These are phyloP conservation scores for Alternaria gansuensis DNA, from an alignment of 2,329 filamentous ascomycete species.

Conservation along the genomic window DNA sequence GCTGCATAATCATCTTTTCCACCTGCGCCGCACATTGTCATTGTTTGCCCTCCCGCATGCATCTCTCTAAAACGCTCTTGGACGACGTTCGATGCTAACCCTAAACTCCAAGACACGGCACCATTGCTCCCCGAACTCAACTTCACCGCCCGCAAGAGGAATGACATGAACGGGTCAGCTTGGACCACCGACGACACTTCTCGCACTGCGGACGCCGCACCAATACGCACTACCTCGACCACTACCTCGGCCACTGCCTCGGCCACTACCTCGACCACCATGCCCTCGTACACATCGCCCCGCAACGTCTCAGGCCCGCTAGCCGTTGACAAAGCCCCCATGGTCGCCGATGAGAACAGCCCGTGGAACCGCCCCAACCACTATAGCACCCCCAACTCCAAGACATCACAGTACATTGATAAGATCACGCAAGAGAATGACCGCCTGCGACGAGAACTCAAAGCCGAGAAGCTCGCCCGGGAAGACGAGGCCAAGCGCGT, in stretches of 20 bases:
- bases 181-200: conserved; percentile 29
- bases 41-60: conserved; percentile 18
- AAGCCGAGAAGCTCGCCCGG: conserved; percentile 57
- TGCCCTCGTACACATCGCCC: conserved; percentile 44
- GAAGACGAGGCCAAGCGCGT: conserved; percentile 76
- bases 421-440: conserved; percentile 83
- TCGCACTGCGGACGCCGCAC: conserved; percentile 27
- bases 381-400: conserved; percentile 44
- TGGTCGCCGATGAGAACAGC: conserved; percentile 36
- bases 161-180: conserved; percentile 46
- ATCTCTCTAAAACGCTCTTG: conserved; percentile 6
- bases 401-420: conserved; percentile 67
- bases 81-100: conserved; percentile 34
- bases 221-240: conserved; percentile 22
- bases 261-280: conserved; percentile 19
- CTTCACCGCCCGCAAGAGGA: conserved; percentile 27
- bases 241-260: conserved; percentile 7
- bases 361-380: conserved; percentile 44
- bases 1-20: conserved; percentile 33
- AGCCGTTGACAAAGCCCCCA: conserved; percentile 40
- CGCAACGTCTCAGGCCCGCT: conserved; percentile 46
- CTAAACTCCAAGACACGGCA: conserved; percentile 22
- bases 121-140: conserved; percentile 35
- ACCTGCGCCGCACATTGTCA: conserved; percentile 17
- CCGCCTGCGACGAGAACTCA: conserved; percentile 72